Conservation (phyloP, 495 filamentous ascomycete genomes). For the Pseudevernia furfuracea region DNA sequence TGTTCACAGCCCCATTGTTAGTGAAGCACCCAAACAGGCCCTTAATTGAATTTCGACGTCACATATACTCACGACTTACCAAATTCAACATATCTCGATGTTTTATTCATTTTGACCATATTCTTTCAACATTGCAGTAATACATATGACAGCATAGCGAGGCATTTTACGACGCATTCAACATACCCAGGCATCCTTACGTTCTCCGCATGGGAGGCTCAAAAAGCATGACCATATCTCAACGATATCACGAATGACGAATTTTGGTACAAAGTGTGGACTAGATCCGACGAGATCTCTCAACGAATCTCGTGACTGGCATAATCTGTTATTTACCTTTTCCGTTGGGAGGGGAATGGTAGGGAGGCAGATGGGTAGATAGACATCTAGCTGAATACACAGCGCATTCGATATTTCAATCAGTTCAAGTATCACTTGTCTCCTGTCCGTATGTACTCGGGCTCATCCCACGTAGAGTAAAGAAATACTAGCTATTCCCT, state of each 20-base stretch:
- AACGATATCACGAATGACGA: conserved; percentile 19
- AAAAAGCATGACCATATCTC: conserved; percentile 19
- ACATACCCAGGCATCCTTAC: conserved; percentile 19
- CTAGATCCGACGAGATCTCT: conserved; percentile 10
- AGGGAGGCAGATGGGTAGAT: background rate
- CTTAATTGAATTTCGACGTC: background rate
- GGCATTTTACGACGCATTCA: conserved; percentile 17
- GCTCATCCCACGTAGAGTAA: background rate
- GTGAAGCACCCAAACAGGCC: background rate
- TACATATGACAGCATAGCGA: conserved; percentile 14
- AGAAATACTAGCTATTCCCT: no score
- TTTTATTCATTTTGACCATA: background rate
- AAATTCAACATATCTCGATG: conserved; percentile 1
- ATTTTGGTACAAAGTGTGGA: background rate
- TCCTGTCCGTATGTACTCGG: background rate
- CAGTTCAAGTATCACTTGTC: background rate
- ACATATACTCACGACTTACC: background rate
- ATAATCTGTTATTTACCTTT: background rate
- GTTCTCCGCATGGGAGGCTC: background rate
- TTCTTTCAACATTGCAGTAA: background rate
- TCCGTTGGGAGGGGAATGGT: background rate
- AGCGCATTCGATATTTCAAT: background rate
- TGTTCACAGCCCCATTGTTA: background rate
- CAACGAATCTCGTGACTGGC: conserved; percentile 16
- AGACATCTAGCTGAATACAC: background rate